These are phyloP conservation scores for Panicum miliaceum DNA, from an alignment of 176 grass and related monocot species.

Conservation along the genomic window DNA sequence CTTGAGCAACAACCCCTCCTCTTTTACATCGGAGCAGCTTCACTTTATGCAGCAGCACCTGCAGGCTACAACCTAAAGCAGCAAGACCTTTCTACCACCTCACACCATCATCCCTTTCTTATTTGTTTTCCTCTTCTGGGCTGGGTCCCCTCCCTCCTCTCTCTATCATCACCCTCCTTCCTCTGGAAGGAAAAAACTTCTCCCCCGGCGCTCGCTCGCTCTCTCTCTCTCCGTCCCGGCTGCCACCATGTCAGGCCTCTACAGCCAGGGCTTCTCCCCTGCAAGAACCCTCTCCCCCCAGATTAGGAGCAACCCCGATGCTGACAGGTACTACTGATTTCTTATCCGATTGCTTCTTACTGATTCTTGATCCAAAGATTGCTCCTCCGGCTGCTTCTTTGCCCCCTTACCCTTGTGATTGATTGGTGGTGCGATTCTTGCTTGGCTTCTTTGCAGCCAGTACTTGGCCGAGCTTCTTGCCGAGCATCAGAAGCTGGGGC, in stretches of 20 bases:
- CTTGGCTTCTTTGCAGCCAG: slow-evolving; percentile 50
- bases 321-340: slow-evolving; percentile 60
- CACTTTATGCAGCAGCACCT: slow-evolving; percentile 11
- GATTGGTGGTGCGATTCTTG: slow-evolving; percentile 17
- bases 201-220: background rate
- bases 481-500: slow-evolving; percentile 85
- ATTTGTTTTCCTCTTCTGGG: background rate
- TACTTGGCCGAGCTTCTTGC: slow-evolving; percentile 88
- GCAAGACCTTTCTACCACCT: slow-evolving; percentile 24
- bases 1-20: no score
- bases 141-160: background rate
- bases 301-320: slow-evolving; percentile 72
- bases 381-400: slow-evolving; percentile 3
- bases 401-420: background rate
- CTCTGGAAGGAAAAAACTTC: background rate
- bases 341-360: slow-evolving; percentile 25
- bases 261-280: slow-evolving; percentile 77
- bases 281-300: slow-evolving; percentile 76
- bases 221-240: background rate
- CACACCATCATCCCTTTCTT: background rate
- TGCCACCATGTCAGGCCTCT: slow-evolving; percentile 81
- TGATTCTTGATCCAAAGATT: slow-evolving; percentile 58
- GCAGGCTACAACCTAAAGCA: background rate
- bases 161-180: slow-evolving; percentile 28
- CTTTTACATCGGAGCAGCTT: background rate